These are phyloP conservation scores for Fraxinus albicans DNA, from an alignment of 305 asterid genomes.

Conservation along the genomic window DNA sequence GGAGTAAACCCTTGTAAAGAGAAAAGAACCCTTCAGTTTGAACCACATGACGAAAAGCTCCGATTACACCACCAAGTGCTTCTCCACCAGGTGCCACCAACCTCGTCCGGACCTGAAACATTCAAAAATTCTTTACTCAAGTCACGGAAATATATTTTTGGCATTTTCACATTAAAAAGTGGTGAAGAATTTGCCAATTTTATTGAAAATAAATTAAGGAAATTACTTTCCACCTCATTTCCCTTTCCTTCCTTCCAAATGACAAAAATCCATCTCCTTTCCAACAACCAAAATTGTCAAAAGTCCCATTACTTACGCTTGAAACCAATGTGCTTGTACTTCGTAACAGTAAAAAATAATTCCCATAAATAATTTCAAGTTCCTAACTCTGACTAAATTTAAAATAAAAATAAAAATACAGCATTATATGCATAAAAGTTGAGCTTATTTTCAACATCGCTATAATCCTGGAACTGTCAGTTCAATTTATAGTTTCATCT, in stretches of 20 bases:
- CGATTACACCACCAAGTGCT: constrained; percentile 83
- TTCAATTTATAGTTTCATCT: not conserved
- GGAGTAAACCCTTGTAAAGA: constrained; percentile 82
- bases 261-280: not conserved
- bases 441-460: not conserved
- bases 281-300: constrained; percentile 1
- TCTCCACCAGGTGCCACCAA: constrained; percentile 97
- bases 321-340: constrained; percentile 3
- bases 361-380: not conserved
- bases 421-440: not conserved
- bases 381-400: not conserved
- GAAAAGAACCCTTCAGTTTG: constrained; percentile 79
- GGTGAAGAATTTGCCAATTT: not conserved
- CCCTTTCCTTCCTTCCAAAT: constrained; percentile 7
- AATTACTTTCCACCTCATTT: constrained; percentile 4
- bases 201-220: not conserved
- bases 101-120: constrained; percentile 84
- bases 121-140: constrained; percentile 7
- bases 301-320: constrained; percentile 4
- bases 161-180: not conserved
- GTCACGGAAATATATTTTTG: not conserved
- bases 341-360: constrained; percentile 7
- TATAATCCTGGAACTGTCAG: not conserved
- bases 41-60: constrained; percentile 80
- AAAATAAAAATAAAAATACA: not conserved